Percentiles rank a stretch among this genome's conserved stretches.
These are phyloP conservation scores for Arxiozyma telluris DNA, from an alignment of 1,139 yeast genomes.

Conservation along the genomic window DNA sequence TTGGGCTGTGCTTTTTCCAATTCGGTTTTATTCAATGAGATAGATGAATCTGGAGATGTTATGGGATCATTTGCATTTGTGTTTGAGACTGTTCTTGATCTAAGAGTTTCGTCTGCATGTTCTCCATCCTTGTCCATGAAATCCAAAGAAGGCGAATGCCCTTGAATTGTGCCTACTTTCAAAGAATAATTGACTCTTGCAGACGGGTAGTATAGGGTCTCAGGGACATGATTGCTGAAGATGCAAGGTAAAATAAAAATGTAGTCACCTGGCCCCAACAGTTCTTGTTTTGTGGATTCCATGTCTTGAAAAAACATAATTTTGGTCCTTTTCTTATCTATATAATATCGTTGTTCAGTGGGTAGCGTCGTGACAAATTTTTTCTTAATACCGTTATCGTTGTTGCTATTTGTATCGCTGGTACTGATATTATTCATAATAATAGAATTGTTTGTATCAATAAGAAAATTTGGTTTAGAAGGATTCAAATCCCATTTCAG, in stretches of 20 bases:
- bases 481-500: slow-evolving; percentile 40
- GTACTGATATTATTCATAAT: not conserved
- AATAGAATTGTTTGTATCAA: slow-evolving; percentile 12
- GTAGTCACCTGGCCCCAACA: slow-evolving; percentile 53
- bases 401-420: not conserved
- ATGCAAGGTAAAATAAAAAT: slow-evolving; percentile 66
- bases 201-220: slow-evolving; percentile 50
- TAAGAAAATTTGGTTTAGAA: slow-evolving; percentile 41
- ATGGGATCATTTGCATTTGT: not conserved
- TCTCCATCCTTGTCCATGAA: not conserved
- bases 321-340: not conserved
- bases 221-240: slow-evolving; percentile 65
- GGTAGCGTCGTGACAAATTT: not conserved
- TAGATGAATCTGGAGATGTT: not conserved
- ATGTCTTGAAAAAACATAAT: not conserved
- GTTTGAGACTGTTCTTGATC: not conserved
- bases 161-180: slow-evolving; percentile 16
- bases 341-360: not conserved
- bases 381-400: slow-evolving; percentile 1
- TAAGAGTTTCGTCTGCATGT: not conserved
- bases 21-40: slow-evolving; percentile 6
- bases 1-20: slow-evolving; percentile 7
- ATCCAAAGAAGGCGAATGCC: not conserved
- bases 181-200: slow-evolving; percentile 29
- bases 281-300: not conserved